Evolutionary conservation across 768 basidiomycete species (phyloP), one percentile per base, ranked within the genome.

Genomic region (Cyathus striatus): DNA sequence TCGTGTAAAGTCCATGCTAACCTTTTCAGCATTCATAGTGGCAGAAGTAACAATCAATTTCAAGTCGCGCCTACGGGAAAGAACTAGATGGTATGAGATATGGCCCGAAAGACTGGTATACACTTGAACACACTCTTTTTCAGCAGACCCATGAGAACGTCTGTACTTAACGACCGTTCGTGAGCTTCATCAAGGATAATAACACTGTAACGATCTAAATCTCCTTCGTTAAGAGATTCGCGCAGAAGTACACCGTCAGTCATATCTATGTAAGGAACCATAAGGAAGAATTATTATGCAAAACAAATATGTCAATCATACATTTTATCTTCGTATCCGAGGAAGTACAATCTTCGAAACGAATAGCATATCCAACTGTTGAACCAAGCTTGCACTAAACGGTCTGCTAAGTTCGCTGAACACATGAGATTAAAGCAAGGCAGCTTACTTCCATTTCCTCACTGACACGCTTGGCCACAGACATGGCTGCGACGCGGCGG

Each of bases 11-110:
- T 14, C 5, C 20, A 2, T 40, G 14, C n/a, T 6, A 10, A 89
- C 93, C 82, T 99, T 99, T 38, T 96, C 93, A 1, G 96, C 90
- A 59, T 99, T 99, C 96, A 99, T 99, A 3, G 96, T 99, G 2
- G 96, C 96, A 6, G 96, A 98, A 1, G 96, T 98, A 27, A 99
- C 93, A 50, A 99, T 92, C 33, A 99, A 79, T 62, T 92, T 98
- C 33, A 98, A 69, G 59, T 99, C 96, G 43, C 94, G 72, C 46
- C 96, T 72, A 3, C 96, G 79, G 1, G 93, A 92, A 18, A 99
- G 67, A 53, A 93, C 83, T 89, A 24, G 21, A 38, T 44, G 42
- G 23, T 13, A 9, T 14, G 25, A 36, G n/a, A 20, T 21, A 36
- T 26, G 40, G 18, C 25, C 5, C 33, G 13, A 26, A 27, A 40